phyloP scores from a whole-genome alignment of 169 alveolate species.

The Eimeria tenella region DNA sequence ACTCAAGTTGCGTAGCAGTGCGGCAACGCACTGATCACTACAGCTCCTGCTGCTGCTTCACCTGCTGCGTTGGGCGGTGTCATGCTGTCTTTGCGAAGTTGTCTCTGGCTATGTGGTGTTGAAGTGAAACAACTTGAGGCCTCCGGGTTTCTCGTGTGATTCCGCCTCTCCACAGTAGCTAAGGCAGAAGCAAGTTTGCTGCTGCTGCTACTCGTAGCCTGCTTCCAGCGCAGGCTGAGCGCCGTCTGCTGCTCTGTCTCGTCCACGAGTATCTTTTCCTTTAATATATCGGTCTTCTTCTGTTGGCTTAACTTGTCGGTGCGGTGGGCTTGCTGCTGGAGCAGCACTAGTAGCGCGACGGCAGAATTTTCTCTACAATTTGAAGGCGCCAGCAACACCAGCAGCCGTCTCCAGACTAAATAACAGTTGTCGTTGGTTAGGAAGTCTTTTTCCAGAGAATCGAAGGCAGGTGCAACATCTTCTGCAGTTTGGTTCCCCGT shows the following conservation, averaged over 20 bases:
- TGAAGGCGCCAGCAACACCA: slow-evolving; percentile 33
- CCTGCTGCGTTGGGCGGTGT: not conserved
- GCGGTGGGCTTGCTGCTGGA: not conserved
- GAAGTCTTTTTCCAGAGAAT: not conserved
- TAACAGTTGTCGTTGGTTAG: not conserved
- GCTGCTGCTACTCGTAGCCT: not conserved
- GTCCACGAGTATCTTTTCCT: not conserved
- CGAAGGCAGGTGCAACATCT: slow-evolving; percentile 27
- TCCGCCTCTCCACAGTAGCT: not conserved
- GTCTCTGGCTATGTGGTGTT: not conserved
- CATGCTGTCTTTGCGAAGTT: not conserved
- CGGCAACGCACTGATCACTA: not conserved
- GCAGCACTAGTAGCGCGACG: slow-evolving; percentile 52
- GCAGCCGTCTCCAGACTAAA: slow-evolving; percentile 24
- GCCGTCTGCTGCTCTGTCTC: not conserved
- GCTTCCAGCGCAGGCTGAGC: not conserved
- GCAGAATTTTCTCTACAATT: not conserved
- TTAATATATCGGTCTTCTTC: not conserved
- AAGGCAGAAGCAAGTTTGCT: not conserved
- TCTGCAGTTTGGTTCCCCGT: slow-evolving; percentile 19
- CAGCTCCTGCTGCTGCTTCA: slow-evolving; percentile 12
- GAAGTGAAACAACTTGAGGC: not conserved
- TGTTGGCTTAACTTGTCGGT: not conserved
- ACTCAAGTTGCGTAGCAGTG: too few species aligned
- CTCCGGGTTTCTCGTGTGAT: not conserved